Evolutionary conservation across 495 filamentous ascomycete genomes (phyloP), one percentile per base, ranked within the genome.

Genomic region (Trichocladium uniseriatum): DNA sequence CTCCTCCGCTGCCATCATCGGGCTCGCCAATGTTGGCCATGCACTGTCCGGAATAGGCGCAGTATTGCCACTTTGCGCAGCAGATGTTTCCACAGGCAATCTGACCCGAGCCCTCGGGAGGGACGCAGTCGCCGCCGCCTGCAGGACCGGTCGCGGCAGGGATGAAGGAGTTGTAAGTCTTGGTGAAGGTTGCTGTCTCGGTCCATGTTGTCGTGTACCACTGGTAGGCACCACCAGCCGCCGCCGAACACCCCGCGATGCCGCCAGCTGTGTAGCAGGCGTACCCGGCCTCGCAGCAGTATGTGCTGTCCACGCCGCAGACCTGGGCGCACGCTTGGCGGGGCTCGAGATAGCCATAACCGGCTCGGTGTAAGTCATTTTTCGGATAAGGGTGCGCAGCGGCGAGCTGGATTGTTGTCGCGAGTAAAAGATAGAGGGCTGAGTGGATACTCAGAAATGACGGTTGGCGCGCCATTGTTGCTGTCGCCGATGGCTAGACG

Each of bases 141-240:
- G 65, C 60, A 5, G 46, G 28, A 16, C 69, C 68, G 11, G 77
- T 61, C 1, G 73, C 65, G 37, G 60, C 60, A 16, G 60, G 61
- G 36, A 61, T 55, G 14, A 59, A 59, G 20, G 65, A 64, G 50
- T 75, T 83, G 62, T 76, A 84, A 65, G 83, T 82, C 27, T 77
- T 79, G 32, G 86, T 89, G 54, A 71, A 71, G 6, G 83, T 86
- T 31, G 73, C 59, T 4, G 77, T 71, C 52, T 83, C 79, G 29
- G 83, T 87, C 69, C 87, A 88, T 11, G 84, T 89, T 10, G 81
- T 86, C 40, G 85, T 89, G 65, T 73, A 89, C 60, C 75, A 78
- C 56, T 74, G 62, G 71, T 73, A 81, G 44, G 54, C 59, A 8
- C 56, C 57, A 28, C 50, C 64, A 5, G 51, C 58, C 11, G 18